A percentile compares a stretch with the other conserved stretches of the same genome.
Evolutionary conservation across 2,329 filamentous ascomycete genomes (phyloP).

Genomic region (Pseudogymnoascus sp.): DNA sequence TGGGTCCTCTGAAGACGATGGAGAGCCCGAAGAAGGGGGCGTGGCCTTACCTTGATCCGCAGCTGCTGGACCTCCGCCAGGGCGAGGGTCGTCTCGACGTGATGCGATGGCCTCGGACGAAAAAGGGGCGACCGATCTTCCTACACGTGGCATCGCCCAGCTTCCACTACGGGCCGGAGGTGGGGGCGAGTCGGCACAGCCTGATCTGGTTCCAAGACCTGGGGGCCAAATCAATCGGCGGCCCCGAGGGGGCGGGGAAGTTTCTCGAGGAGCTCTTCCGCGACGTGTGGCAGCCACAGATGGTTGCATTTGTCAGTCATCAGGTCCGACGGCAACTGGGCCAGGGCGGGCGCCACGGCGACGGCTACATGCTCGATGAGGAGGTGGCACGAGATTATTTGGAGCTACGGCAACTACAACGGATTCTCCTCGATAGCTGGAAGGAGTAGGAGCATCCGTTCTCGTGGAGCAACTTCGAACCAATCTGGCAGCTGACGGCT

Average conservation of each 20-base stretch:
- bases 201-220: not conserved
- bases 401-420: too few relatives aligned
- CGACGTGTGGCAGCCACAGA: too few relatives aligned
- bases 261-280: too few relatives aligned
- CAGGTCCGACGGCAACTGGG: too few relatives aligned
- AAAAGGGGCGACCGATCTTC: not conserved
- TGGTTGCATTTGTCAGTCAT: too few relatives aligned
- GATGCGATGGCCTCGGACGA: not conserved
- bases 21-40: not conserved
- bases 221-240: conserved; percentile 3
- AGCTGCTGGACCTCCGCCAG: not conserved
- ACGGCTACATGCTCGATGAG: too few relatives aligned
- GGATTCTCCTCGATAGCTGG: too few relatives aligned
- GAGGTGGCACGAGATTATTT: too few relatives aligned
- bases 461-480: too few relatives aligned
- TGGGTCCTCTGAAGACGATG: not conserved
- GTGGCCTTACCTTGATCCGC: not conserved
- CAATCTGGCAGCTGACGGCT: too few relatives aligned
- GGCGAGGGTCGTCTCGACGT: not conserved
- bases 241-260: not conserved
- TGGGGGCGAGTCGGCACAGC: not conserved
- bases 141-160: not conserved
- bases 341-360: too few relatives aligned
- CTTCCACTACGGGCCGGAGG: conserved; percentile 3
- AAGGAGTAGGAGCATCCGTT: too few relatives aligned